Evolutionary conservation across 1,139 yeast species (phyloP), one percentile per base, ranked within the genome.

Genomic region (Protomyces inundatus): DNA sequence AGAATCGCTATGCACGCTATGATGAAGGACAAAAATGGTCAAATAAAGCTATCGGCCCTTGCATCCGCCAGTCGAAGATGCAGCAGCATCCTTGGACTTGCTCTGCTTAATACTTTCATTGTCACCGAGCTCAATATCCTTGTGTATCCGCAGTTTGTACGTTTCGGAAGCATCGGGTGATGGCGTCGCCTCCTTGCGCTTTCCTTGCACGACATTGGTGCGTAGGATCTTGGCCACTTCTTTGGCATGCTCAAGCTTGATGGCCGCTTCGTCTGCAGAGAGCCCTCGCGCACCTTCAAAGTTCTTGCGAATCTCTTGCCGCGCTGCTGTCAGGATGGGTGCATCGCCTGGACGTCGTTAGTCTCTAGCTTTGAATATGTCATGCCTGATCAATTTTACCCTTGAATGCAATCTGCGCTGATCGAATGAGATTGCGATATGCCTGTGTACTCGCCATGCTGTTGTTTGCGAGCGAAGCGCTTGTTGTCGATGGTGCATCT

Each of bases 71-170:
- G 16, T 39, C 14, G 36, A 16, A 9, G 12, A 23, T 5, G 48
- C 48, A 4, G 56, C 68, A 6, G 66, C 60, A 3, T 62, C 56
- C 36, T 45, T 60, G 9, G 65, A 55, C 56, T 67, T 67, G 32
- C 67, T 66, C 34, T 69, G 73, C 70, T 81, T 82, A 65, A 84
- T 76, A 54, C 80, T 76, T 23, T 84, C 96, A 73, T 93, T 93
- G 73, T 90, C 97, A 12, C 98, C 98, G 62, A 91, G 79, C 74
- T 93, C 98, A 0, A 95, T 88, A 61, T 87, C 83, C 61, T 83
- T 77, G 73, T 90, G 97, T 70, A 93, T 86, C 68, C 87, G 85
- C 71, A 90, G 77, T 65, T 77, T 55, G 14, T 58, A 57, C 6
- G 62, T 66, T 30, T 50, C 66, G 23, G 51, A 51, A 9, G 40